Evolutionary conservation across 2,329 filamentous ascomycete genomes (phyloP).

Genomic region (Fusarium vanettenii): DNA sequence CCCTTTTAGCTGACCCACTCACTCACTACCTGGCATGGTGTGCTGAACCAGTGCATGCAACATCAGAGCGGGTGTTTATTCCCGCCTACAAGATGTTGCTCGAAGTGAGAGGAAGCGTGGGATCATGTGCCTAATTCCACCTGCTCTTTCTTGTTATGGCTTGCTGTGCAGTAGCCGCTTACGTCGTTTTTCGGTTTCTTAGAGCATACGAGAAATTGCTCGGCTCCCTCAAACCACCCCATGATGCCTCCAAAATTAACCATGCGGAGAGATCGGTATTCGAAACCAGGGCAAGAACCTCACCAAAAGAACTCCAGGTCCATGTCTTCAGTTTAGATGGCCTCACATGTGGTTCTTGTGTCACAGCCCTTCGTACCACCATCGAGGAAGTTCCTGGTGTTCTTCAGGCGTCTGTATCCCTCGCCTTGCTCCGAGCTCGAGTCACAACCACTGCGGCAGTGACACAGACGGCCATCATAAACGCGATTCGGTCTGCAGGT

Average conservation of each 20-base stretch:
- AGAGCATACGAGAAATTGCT: background rate
- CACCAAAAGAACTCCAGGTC: background rate
- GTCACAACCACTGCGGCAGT: background rate
- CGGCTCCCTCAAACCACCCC: background rate
- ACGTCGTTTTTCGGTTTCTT: background rate
- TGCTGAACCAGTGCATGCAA: background rate
- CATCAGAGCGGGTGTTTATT: background rate
- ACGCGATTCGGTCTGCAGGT: background rate
- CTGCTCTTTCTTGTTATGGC: background rate
- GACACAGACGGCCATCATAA: background rate
- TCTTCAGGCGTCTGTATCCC: background rate
- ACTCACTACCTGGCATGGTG: background rate
- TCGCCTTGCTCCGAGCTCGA: background rate
- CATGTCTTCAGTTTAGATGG: background rate
- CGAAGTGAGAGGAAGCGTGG: background rate
- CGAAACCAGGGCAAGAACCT: background rate
- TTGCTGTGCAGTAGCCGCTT: background rate
- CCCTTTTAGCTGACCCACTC: background rate
- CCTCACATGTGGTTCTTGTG: background rate
- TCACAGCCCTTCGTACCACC: background rate
- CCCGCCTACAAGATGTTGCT: background rate
- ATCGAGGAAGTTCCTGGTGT: background rate
- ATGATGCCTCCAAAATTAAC: background rate
- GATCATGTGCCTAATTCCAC: background rate
- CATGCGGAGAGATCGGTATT: background rate